A percentile compares a stretch with the other conserved stretches of the same genome.
Conservation (phyloP, 129 eudicot species). For the Deinandra increscens region DNA sequence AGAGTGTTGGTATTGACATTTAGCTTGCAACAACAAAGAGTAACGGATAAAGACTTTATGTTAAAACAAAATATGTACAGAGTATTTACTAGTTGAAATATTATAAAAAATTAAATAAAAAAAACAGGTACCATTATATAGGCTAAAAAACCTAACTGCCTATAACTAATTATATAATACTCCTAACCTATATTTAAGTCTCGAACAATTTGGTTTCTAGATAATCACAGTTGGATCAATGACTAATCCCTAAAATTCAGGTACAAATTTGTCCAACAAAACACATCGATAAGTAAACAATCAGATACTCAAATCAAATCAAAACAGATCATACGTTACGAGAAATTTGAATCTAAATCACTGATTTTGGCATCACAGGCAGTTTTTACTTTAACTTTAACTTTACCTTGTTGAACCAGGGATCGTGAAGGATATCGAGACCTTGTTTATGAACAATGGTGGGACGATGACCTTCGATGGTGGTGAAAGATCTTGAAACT, state of each 20-base stretch:
- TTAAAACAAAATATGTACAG: too few relatives aligned
- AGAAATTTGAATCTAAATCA: too few relatives aligned
- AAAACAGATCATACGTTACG: not conserved
- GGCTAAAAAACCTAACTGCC: too few relatives aligned
- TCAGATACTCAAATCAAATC: not conserved
- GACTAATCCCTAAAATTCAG: not conserved
- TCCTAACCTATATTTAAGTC: too few relatives aligned
- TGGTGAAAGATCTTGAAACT: conserved; percentile 62
- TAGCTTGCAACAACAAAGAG: too few relatives aligned
- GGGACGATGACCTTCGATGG: conserved; percentile 89
- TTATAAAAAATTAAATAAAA: too few relatives aligned
- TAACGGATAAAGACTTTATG: too few relatives aligned
- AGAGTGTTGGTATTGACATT: too few relatives aligned
- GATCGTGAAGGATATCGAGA: conserved; percentile 97
- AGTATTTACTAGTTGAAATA: too few relatives aligned
- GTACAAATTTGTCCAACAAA: not conserved
- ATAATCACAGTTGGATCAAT: not conserved
- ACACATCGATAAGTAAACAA: conserved; percentile 2
- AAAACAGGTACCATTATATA: too few relatives aligned
- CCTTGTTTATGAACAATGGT: conserved; percentile 85
- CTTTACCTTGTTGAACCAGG: conserved; percentile 92
- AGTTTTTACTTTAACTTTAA: not conserved
- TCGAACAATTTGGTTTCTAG: too few relatives aligned
- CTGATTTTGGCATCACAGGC: conserved; percentile 6
- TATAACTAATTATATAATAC: too few relatives aligned